Base-by-base conservation (phyloP, 805 yeast genomes). In the Yamadazyma laniorum region DNA sequence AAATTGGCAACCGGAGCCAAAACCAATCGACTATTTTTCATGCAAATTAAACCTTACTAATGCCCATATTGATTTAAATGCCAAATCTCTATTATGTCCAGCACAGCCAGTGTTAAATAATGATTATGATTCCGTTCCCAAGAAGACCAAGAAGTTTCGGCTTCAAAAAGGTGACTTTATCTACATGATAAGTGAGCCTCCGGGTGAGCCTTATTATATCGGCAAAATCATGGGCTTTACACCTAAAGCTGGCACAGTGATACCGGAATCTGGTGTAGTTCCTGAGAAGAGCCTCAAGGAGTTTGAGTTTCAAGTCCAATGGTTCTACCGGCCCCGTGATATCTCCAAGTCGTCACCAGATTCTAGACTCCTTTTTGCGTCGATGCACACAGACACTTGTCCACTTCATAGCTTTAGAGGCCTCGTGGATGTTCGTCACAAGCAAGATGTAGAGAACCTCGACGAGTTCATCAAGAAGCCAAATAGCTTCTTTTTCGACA, bases 201-300 rank as follows among this genome's bases (percentile, higher is more conserved):
- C 96, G 0, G 93, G 95, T 2, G 96, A 88, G 51, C 97, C 98
- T 0, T 93, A 85, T 65, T 86, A 88, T 52, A 75, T 93, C 30
- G 98, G 95, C 1, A 70, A 91, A 29, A 72, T 91, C 27, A 75
- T 86, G 70, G 93, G 90, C 12, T 87, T 89, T 48, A 60, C 51
- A 32, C 29, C 16, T 32, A 29, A 21, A 34, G 29, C 11, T 25
- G 29, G 17, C 23, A 27, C 5, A 9, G 7, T 6, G 49, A 61
- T 26, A 73, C 69, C 13, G 7, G 29, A 4, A 7, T 17, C 7
- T 49, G 62, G 29, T 73, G 68, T 9, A 13, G 30, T 29, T 3
- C 39, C 34, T 11, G 6, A 27, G 4, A 28, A 23, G 13, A 70
- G 71, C 6, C 82, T 84, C 2, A 32, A n/a, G 23, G 70, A 71